phyloP scores from a whole-genome alignment of 192 early-diverging fungal species.

The Mycoemilia scoparia region DNA sequence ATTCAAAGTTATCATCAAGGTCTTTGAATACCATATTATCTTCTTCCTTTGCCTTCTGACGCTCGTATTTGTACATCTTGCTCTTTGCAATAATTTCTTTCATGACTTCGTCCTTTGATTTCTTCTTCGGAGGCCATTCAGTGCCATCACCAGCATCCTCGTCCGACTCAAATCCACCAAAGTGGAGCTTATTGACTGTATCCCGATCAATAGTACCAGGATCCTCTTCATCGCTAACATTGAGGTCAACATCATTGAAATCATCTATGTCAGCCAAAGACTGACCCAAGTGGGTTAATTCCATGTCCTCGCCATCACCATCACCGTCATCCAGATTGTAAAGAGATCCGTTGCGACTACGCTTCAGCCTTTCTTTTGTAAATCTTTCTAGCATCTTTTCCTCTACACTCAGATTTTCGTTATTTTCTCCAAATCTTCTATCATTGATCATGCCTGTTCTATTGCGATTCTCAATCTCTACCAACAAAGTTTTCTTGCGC shows the following conservation, averaged over 20 bases:
- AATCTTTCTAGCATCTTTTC: slow-evolving; percentile 94
- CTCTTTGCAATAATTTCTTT: slow-evolving; percentile 94
- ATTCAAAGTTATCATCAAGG: slow-evolving; percentile 77
- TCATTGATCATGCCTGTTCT: slow-evolving; percentile 68
- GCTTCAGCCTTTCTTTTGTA: slow-evolving; percentile 60
- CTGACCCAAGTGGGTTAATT: slow-evolving; percentile 88
- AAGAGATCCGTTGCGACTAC: slow-evolving; percentile 18
- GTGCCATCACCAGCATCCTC: slow-evolving; percentile 16
- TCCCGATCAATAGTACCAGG: slow-evolving; percentile 39
- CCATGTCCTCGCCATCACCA: slow-evolving; percentile 31
- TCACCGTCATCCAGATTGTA: slow-evolving; percentile 73
- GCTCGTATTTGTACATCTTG: slow-evolving; percentile 86
- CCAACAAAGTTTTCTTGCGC: slow-evolving; percentile 68
- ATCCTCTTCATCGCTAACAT: slow-evolving; percentile 32
- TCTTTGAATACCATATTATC: slow-evolving; percentile 61
- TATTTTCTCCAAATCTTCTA: slow-evolving; percentile 84
- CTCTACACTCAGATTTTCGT: slow-evolving; percentile 72
- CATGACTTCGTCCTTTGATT: slow-evolving; percentile 91
- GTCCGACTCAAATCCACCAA: slow-evolving; percentile 68
- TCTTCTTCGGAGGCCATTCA: slow-evolving; percentile 29
- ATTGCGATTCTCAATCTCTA: slow-evolving; percentile 51
- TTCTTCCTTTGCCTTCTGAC: slow-evolving; percentile 73
- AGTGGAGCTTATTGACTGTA: slow-evolving; percentile 58
- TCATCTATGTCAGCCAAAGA: slow-evolving; percentile 69
- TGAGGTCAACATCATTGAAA: slow-evolving; percentile 48